phyloP scores from a whole-genome alignment of 2,329 filamentous ascomycete genomes.

The Aspergillus proliferans region DNA sequence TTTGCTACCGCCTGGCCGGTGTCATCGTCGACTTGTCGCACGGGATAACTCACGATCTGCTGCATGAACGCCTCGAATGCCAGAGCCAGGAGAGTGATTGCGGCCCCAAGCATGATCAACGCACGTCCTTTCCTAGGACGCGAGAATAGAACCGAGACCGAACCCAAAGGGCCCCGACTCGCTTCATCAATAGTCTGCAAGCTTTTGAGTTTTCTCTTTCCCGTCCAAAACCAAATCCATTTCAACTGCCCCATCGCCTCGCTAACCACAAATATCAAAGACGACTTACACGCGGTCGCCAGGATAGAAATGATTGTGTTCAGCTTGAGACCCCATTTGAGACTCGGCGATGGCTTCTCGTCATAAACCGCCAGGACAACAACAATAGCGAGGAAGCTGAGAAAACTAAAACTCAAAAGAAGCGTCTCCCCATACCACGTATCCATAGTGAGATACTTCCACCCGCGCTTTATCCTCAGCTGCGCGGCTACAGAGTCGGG shows the following conservation, averaged over 20 bases:
- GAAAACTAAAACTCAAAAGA: conserved; percentile 7
- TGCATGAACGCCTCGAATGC: no score
- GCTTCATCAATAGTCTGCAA: conserved; percentile 16
- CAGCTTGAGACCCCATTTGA: conserved; percentile 8
- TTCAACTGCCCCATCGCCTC: conserved; percentile 16
- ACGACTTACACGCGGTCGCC: conserved; percentile 12
- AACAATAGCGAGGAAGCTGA: conserved; percentile 8
- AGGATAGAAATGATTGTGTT: conserved; percentile 14
- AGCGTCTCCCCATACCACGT: conserved; percentile 12
- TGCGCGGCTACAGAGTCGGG: no score
- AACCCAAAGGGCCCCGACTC: conserved; percentile 17
- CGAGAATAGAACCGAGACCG: conserved; percentile 1
- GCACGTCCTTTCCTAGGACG: no score
- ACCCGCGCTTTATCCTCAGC: no score
- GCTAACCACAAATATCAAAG: conserved; percentile 11
- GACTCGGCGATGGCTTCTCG: conserved; percentile 7
- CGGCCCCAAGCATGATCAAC: no score
- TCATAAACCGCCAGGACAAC: conserved; percentile 9
- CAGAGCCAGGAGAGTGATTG: no score
- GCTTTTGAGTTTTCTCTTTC: conserved; percentile 5
- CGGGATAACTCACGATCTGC: no score
- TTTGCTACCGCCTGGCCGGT: no score
- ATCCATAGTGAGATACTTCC: conserved; percentile 4
- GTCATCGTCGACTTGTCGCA: no score
- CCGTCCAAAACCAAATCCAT: conserved; percentile 15